Percentiles rank a stretch among this genome's conserved stretches.
phyloP scores from a whole-genome alignment of 2,329 filamentous ascomycete genomes.

The Pseudopyricularia cyperi region DNA sequence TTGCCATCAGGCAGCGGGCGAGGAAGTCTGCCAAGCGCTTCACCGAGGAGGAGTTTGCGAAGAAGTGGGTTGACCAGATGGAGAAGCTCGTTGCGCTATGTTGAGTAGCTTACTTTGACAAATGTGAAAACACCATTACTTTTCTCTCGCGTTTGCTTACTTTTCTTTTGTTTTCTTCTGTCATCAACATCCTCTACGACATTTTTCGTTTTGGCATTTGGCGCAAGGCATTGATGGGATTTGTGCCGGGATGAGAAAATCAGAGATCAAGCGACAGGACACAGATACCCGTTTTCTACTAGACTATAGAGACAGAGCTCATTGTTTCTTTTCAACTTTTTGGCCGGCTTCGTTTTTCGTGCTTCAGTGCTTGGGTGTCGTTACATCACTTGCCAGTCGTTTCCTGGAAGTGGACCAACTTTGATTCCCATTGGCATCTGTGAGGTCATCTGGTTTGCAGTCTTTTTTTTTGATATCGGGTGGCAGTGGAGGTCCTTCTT shows the following conservation, averaged over 20 bases:
- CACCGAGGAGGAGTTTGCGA: slow-evolving; percentile 73
- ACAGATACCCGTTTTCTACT: neutral
- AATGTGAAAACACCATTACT: no score
- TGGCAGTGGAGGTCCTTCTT: no score
- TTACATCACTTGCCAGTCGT: no score
- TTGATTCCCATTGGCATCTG: neutral
- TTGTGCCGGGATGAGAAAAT: neutral
- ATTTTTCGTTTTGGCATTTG: neutral
- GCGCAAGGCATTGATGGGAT: neutral
- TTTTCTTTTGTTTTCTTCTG: neutral
- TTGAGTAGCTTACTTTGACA: neutral
- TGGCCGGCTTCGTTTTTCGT: no score
- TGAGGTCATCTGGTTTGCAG: neutral
- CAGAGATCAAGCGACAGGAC: neutral
- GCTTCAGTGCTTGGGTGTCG: no score
- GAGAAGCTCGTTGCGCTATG: slow-evolving; percentile 47
- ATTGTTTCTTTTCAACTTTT: neutral
- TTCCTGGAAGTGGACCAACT: neutral
- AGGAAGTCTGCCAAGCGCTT: slow-evolving; percentile 71
- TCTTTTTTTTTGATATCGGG: no score
- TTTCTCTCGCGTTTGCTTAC: neutral
- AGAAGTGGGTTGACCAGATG: slow-evolving; percentile 66
- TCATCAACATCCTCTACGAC: neutral
- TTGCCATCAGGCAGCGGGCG: slow-evolving; percentile 64
- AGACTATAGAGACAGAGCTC: neutral